phyloP scores from a whole-genome alignment of 2,329 filamentous ascomycete genomes.

The Apiospora pterosperma region DNA sequence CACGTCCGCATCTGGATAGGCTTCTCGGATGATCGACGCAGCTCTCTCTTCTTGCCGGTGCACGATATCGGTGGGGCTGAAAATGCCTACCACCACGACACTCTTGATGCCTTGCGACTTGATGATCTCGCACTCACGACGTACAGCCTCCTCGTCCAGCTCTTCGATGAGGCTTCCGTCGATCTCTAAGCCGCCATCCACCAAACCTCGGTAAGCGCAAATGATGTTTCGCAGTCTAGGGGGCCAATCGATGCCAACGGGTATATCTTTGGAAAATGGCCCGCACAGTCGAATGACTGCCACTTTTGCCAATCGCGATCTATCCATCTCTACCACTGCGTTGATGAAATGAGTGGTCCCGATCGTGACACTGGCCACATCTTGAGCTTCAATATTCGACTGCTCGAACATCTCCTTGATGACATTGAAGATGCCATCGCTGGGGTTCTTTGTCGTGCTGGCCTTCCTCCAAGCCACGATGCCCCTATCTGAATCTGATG shows the following conservation, averaged over 20 bases:
- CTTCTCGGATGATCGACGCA: conserved; percentile 36
- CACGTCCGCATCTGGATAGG: conserved; percentile 39
- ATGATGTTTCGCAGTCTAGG: conserved; percentile 43
- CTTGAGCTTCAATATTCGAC: conserved; percentile 13
- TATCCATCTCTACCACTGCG: conserved; percentile 52
- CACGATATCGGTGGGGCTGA: conserved; percentile 49
- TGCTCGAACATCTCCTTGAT: conserved; percentile 39
- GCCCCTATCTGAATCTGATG: conserved; percentile 33
- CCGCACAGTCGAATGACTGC: conserved; percentile 53
- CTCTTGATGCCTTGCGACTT: conserved; percentile 38
- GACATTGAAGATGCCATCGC: conserved; percentile 41
- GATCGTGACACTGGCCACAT: conserved; percentile 48
- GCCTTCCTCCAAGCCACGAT: conserved; percentile 49
- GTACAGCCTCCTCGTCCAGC: conserved; percentile 39
- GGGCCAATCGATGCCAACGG: conserved; percentile 53
- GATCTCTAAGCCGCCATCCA: conserved; percentile 49
- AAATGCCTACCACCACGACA: conserved; percentile 47
- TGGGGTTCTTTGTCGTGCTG: conserved; percentile 45
- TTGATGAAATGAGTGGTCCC: conserved; percentile 59
- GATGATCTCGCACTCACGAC: conserved; percentile 35
- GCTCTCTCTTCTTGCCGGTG: conserved; percentile 46
- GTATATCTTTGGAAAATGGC: conserved; percentile 47
- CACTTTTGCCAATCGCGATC: conserved; percentile 42
- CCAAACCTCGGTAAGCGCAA: conserved; percentile 39
- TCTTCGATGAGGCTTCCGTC: conserved; percentile 46